Evolutionary conservation across 108 stramenopile genomes (phyloP), one percentile per base, ranked within the genome.

Genomic region (Pseudonitzschia multiseries): DNA sequence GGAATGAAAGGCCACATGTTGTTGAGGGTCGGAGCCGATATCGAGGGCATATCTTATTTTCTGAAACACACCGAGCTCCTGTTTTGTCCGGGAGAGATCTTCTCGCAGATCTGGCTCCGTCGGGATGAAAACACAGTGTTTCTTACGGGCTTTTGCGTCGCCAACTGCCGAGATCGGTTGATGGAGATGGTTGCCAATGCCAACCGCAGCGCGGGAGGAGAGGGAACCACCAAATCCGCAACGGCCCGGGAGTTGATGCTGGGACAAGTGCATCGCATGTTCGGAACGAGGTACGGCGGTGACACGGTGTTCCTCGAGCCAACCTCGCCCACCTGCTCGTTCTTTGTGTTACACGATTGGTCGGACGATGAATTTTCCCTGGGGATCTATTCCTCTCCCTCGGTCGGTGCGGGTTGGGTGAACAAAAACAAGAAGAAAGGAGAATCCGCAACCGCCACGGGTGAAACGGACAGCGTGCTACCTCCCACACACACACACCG

Each of bases 311-410:
- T 75, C 22, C 24, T 65, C 29, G 31, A 41, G 9, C 53, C 44
- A 3, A 28, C 33, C 13, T 48, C 42, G 15, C 68, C 76, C 6
- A 72, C 75, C 8, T 81, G 76, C 69, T 76, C 80, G 41, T 75
- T 71, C 21, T 81, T 77, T 77, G 75, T 50, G 27, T 46, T 81
- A 9, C 75, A 81, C 50, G 71, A 81, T 81, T 81, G 80, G 80
- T 71, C 54, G 12, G 71, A 72, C 4, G 75, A 81, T 24, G 56
- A 63, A 24, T 77, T 72, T 33, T 32, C 76, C 8, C 17, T 44
- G 43, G 80, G 80, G 8, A 48, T 77, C 10, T 81, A 81, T 72
- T 72, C 75, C 59, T 81, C 80, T 65, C 75, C 80, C n/a, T 73
- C 76, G n/a, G 48, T 77, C 9, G 54, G 64, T 51, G 74, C 53